Evolutionary conservation across 805 yeast genomes (phyloP), one percentile per base, ranked within the genome.

Genomic region (Pichia nanzhaoensis): DNA sequence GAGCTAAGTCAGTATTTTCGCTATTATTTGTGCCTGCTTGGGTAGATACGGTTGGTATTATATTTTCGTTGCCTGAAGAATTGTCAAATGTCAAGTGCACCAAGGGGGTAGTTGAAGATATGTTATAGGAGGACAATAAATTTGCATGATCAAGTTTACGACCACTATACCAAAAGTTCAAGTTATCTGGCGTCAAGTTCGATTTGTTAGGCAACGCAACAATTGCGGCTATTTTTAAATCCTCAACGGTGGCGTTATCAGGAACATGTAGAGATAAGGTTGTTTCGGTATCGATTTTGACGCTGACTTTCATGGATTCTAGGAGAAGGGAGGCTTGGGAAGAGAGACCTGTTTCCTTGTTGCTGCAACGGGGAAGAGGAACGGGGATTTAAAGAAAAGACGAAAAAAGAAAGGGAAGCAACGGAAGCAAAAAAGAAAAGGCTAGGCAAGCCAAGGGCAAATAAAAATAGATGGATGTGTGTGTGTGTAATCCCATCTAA

Each of bases 221-320:
- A 41, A 67, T 62, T 18, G 77, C 73, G 6, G 75, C 68, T 37
- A 65, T 63, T 44, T 70, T 68, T 51, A 77, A 65, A 49, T 75
- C 78, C 33, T 68, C 74, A 33, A 75, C 78, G 1, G 80, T 70
- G 41, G 78, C 65, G 55, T 72, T 69, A 46, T 73, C 73, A 1
- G 80, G 74, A 27, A 75, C 62, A n/a, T 77, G 71, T 47, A 76
- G 22, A 20, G 35, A 34, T 14, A 68, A 73, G 2, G 58, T 50
- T 12, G 54, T 55, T 45, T 56, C 63, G 63, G 39, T 60, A 44
- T 51, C 53, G 18, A 53, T 47, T 49, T 75, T 70, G 56, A 75
- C 66, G 22, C 71, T 67, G 37, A 75, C 69, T 57, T 72, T 75
- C 81, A 75, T 75, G 33, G 35, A 54, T 20, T 16, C 13, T 13